Evolutionary conservation across 352 stramenopile genomes (phyloP), one percentile per base, ranked within the genome.

Genomic region (Aphanomyces cochlioides): DNA sequence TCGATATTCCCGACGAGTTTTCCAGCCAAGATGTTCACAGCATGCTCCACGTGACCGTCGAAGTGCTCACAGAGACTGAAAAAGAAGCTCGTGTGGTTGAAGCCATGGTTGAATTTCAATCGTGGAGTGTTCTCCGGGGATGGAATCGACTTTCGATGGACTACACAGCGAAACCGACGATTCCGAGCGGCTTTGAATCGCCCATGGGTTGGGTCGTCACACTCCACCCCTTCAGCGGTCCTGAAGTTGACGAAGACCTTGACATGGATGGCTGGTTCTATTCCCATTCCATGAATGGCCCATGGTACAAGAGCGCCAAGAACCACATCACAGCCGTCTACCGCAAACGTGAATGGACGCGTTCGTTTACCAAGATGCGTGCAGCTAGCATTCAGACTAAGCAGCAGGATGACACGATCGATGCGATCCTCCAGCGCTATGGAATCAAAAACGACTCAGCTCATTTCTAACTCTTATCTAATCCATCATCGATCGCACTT

Each of bases 81-180:
- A 58, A 86, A 38, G 75, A 88, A 73, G 85, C 83, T 57, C 77
- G 78, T 67, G 78, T 80, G 71, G 73, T 87, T 54, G 78, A 79
- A 71, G 82, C 76, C 45, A 66, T 92, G 54, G 79, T 75, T 54
- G 74, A 90, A 17, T 89, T 81, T 80, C 81, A 92, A 75, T 90
- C 89, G 67, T 92, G 79, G 67, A 41, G 57, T 63, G 72, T 50
- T 69, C 79, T 61, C 73, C 73, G 34, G 60, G 75, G 59, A 79
- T 86, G 84, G 77, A 74, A 37, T 73, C 84, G 8, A 74, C 78
- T 47, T 74, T 68, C 89, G 75, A 80, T 79, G 73, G 76, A 82
- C 57, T 73, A 87, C 39, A 77, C 78, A 56, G 74, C 73, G 19
- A 79, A 89, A 60, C 90, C 80, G 78, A 84, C 77, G 50, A 82